phyloP scores from a whole-genome alignment of 2,329 filamentous ascomycete species.

The Penicillium sp. region DNA sequence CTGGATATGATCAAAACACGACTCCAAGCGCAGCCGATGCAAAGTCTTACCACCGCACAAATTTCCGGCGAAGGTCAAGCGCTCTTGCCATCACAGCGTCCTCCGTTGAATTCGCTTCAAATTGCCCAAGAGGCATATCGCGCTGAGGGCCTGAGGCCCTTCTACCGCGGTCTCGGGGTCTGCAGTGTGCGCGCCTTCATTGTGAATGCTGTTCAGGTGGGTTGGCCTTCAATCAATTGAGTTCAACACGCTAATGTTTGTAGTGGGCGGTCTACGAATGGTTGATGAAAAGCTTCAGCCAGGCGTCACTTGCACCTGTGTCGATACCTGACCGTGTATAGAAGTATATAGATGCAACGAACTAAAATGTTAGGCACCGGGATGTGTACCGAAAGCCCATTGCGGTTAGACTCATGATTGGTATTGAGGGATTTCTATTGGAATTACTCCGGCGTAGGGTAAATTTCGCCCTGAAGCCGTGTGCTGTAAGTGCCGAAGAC shows the following conservation, averaged over 20 bases:
- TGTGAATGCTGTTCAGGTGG: conserved; percentile 76
- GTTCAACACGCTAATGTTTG: conserved; percentile 1
- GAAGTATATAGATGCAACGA: neutral
- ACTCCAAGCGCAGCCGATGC: conserved; percentile 65
- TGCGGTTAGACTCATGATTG: conserved; percentile 22
- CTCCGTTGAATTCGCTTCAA: conserved; percentile 51
- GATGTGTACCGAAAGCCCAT: conserved; percentile 18
- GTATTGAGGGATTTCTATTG: conserved; percentile 28
- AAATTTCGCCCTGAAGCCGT: conserved; percentile 24
- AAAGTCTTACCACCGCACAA: conserved; percentile 13
- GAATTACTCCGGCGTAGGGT: conserved; percentile 23
- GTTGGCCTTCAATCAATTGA: conserved; percentile 14
- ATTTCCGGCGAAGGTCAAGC: conserved; percentile 20
- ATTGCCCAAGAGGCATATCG: conserved; percentile 62
- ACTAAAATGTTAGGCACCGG: conserved; percentile 1
- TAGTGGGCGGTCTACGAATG: conserved; percentile 89
- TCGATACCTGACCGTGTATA: conserved; percentile 1
- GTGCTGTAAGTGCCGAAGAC: conserved; percentile 20
- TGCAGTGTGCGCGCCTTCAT: conserved; percentile 84
- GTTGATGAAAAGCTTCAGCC: conserved; percentile 56
- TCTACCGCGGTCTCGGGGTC: conserved; percentile 69
- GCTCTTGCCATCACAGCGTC: conserved; percentile 18
- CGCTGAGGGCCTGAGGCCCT: conserved; percentile 55
- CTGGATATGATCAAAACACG: conserved; percentile 88
- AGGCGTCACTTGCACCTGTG: conserved; percentile 12